A percentile compares a stretch with the other conserved stretches of the same genome.
Evolutionary conservation across 2,329 filamentous ascomycete species (phyloP).

Genomic region (Dactylonectria estremocensis): DNA sequence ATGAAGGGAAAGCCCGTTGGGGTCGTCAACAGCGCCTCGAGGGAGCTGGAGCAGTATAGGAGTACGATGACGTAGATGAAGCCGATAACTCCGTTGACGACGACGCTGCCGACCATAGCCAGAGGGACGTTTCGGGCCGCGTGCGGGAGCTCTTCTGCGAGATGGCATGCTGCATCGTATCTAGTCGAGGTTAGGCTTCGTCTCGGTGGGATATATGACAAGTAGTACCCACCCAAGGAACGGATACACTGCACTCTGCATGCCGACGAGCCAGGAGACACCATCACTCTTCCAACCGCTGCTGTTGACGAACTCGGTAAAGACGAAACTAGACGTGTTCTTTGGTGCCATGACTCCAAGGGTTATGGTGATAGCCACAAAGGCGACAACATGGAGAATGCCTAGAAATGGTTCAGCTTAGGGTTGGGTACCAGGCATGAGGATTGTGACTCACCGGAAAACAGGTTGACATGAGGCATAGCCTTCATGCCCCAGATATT

Average conservation of each 20-base stretch:
- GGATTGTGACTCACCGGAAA: constrained; percentile 31
- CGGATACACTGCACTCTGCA: constrained; percentile 52
- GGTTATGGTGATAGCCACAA: constrained; percentile 47
- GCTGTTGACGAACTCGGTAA: constrained; percentile 50
- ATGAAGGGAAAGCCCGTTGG: constrained; percentile 61
- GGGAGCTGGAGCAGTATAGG: constrained; percentile 58
- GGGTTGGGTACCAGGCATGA: neutral
- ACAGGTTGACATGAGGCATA: constrained; percentile 55
- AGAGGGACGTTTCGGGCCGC: constrained; percentile 52
- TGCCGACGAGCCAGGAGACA: constrained; percentile 53
- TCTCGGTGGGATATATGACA: neutral
- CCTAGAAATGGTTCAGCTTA: constrained; percentile 34
- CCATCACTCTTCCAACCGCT: constrained; percentile 52
- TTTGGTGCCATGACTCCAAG: constrained; percentile 52
- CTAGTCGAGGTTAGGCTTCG: constrained; percentile 25
- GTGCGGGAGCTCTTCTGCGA: constrained; percentile 54
- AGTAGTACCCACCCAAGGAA: constrained; percentile 50
- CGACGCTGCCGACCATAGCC: constrained; percentile 53
- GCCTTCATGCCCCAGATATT: constrained; percentile 60
- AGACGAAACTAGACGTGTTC: constrained; percentile 50
- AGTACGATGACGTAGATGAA: constrained; percentile 60
- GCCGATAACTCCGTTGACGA: constrained; percentile 63
- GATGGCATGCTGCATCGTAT: constrained; percentile 54
- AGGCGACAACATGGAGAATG: constrained; percentile 47
- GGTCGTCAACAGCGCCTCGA: constrained; percentile 56